phyloP scores from a whole-genome alignment of 129 eudicot genomes.

The Flaveria bidentis region DNA sequence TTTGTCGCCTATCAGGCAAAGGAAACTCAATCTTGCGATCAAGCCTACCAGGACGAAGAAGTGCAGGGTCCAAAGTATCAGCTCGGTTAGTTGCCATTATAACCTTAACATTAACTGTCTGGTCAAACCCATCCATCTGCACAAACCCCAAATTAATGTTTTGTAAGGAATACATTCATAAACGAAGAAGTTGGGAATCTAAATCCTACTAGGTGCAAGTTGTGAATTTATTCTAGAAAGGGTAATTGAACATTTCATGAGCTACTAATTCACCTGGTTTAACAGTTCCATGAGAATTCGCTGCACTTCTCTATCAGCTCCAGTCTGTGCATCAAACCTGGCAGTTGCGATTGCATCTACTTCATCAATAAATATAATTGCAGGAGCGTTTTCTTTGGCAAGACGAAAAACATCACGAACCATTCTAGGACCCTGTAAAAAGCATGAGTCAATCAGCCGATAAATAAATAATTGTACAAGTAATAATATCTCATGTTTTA shows the following conservation, averaged over 20 bases:
- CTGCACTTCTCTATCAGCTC: constrained; percentile 93
- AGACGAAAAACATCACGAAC: constrained; percentile 93
- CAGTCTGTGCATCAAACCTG: constrained; percentile 87
- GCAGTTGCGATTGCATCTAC: constrained; percentile 94
- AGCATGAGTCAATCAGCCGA: background rate
- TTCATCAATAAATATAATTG: constrained; percentile 88
- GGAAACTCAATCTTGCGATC: constrained; percentile 86
- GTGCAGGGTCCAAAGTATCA: constrained; percentile 78
- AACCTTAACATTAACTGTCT: constrained; percentile 82
- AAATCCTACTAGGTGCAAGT: too few relatives aligned
- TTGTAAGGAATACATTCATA: background rate
- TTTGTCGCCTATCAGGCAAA: constrained; percentile 78
- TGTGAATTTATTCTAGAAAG: too few relatives aligned
- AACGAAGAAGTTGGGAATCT: too few relatives aligned
- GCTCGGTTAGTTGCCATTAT: constrained; percentile 81
- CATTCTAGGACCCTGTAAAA: constrained; percentile 81
- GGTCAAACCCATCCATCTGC: constrained; percentile 96
- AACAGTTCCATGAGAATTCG: constrained; percentile 84
- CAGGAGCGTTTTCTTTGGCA: constrained; percentile 91
- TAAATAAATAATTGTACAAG: background rate
- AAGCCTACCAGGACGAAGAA: constrained; percentile 77
- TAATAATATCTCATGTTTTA: background rate
- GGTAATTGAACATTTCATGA: background rate
- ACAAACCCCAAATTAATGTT: constrained; percentile 21
- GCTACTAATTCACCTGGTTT: constrained; percentile 58